Evolutionary conservation across 1,139 yeast species (phyloP).

Genomic region (Suhomyces bolitotheri): DNA sequence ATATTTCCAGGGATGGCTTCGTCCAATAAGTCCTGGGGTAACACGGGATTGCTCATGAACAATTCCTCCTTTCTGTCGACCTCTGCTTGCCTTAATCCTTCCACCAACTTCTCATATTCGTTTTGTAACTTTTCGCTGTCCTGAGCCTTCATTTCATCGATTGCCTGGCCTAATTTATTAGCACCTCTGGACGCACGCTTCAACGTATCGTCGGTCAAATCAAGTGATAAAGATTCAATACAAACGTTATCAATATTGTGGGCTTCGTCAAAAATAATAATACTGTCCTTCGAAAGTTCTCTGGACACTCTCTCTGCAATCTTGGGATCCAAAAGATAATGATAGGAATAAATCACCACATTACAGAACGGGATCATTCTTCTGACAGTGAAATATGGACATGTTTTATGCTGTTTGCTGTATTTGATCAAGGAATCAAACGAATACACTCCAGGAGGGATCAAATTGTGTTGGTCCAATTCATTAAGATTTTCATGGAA

Average conservation of each 20-base stretch:
- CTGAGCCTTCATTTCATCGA: slow-evolving; percentile 76
- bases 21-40: slow-evolving; percentile 79
- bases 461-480: slow-evolving; percentile 79
- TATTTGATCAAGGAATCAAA: slow-evolving; percentile 79
- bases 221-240: slow-evolving; percentile 90
- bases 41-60: slow-evolving; percentile 83
- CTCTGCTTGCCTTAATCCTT: slow-evolving; percentile 81
- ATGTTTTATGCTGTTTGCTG: slow-evolving; percentile 75
- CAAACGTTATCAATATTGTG: slow-evolving; percentile 98
- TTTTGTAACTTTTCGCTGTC: slow-evolving; percentile 83
- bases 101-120: slow-evolving; percentile 88
- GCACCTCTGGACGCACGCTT: slow-evolving; percentile 67
- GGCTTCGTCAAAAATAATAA: slow-evolving; percentile 96
- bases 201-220: slow-evolving; percentile 52
- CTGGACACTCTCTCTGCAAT: slow-evolving; percentile 93
- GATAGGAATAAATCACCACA: slow-evolving; percentile 92
- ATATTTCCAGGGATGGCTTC: slow-evolving; percentile 98
- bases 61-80: slow-evolving; percentile 72
- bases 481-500: slow-evolving; percentile 88
- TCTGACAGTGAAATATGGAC: slow-evolving; percentile 97
- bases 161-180: slow-evolving; percentile 65
- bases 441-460: slow-evolving; percentile 93
- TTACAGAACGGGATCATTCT: slow-evolving; percentile 97
- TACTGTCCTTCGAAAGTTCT: slow-evolving; percentile 89
- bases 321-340: slow-evolving; percentile 92